These are phyloP conservation scores for Cyberlindnera maritima DNA, from an alignment of 805 yeast species.

Conservation along the genomic window DNA sequence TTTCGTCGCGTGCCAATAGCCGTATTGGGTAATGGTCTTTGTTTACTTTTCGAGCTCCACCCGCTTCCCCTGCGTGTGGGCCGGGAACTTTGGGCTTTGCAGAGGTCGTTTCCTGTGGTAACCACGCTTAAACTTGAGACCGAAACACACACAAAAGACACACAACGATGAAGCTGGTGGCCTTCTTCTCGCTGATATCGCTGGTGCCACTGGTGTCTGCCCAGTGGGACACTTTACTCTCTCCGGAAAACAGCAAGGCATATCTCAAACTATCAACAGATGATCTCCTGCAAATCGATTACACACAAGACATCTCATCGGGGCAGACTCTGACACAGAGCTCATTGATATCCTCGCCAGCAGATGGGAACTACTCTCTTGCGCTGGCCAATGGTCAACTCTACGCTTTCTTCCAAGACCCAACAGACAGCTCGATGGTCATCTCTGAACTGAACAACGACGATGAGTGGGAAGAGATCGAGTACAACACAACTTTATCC, in stretches of 20 bases:
- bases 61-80: conserved; percentile 5
- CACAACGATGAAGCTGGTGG: neutral
- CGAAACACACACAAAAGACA: too few species aligned
- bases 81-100: neutral
- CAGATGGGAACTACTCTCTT: conserved; percentile 20
- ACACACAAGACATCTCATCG: neutral
- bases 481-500: conserved; percentile 17
- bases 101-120: neutral
- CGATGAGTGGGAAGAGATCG: conserved; percentile 16
- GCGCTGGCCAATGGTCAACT: conserved; percentile 23
- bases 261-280: conserved; percentile 22
- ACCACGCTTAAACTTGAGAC: neutral
- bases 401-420: conserved; percentile 20
- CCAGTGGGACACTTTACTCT: conserved; percentile 22
- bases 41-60: conserved; percentile 15
- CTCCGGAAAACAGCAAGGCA: conserved; percentile 17
- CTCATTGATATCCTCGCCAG: conserved; percentile 17
- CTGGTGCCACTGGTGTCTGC: conserved; percentile 1
- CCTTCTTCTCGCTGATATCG: neutral
- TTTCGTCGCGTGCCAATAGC: neutral
- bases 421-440: conserved; percentile 1
- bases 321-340: conserved; percentile 3
- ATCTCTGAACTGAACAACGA: conserved; percentile 14
- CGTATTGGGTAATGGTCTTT: conserved; percentile 13
- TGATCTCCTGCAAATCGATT: conserved; percentile 19